phyloP scores from a whole-genome alignment of 257 asterid species.

The Jasminum sambac region DNA sequence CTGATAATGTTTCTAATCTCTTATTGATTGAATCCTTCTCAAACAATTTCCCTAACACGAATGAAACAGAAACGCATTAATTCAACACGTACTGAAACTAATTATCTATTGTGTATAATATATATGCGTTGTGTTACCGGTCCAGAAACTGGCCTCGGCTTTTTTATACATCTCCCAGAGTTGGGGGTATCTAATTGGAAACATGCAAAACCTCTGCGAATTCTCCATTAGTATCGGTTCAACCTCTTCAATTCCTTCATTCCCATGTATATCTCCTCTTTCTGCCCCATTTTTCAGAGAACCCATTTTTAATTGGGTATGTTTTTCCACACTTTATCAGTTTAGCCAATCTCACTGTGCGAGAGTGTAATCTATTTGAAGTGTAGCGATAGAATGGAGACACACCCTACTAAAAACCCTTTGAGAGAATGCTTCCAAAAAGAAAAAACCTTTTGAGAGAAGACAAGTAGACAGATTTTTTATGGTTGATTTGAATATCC shows the following conservation, averaged over 20 bases:
- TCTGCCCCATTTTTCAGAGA: slow-evolving; percentile 48
- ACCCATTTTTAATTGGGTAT: slow-evolving; percentile 39
- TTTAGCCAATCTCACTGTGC: slow-evolving; percentile 12
- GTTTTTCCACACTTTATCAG: slow-evolving; percentile 12
- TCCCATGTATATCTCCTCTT: slow-evolving; percentile 23
- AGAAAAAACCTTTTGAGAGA: slow-evolving; percentile 41
- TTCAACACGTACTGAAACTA: slow-evolving; percentile 8
- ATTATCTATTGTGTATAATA: neutral
- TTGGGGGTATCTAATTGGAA: slow-evolving; percentile 68
- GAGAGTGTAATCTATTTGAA: neutral
- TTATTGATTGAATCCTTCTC: neutral
- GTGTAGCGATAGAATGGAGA: slow-evolving; percentile 12
- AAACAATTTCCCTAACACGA: slow-evolving; percentile 1
- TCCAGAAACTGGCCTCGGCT: slow-evolving; percentile 73
- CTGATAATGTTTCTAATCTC: too few species aligned
- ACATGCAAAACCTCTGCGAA: slow-evolving; percentile 67
- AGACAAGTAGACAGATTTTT: slow-evolving; percentile 36
- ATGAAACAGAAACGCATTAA: neutral
- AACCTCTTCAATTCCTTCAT: slow-evolving; percentile 38
- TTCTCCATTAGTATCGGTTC: slow-evolving; percentile 75
- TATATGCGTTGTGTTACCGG: slow-evolving; percentile 39
- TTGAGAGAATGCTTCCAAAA: too few species aligned
- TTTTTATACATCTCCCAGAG: slow-evolving; percentile 90
- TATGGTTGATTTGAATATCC: slow-evolving; percentile 16
- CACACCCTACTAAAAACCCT: slow-evolving; percentile 61